phyloP scores from a whole-genome alignment of 352 stramenopile species.

The Globisporangium viniferum region DNA sequence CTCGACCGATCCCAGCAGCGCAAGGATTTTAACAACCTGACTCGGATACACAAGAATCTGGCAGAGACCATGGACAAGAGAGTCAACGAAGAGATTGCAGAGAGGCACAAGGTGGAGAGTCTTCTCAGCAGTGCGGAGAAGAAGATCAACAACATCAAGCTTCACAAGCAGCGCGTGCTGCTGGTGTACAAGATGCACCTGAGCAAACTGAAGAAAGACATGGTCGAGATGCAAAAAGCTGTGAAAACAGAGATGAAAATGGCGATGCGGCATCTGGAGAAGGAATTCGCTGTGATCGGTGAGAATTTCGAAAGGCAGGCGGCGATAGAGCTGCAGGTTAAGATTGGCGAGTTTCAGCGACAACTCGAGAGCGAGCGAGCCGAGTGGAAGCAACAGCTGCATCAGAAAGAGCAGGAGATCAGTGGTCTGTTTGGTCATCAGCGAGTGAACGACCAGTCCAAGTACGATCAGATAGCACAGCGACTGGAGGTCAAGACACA shows the following conservation, averaged over 20 bases:
- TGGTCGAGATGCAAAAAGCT: conserved; percentile 27
- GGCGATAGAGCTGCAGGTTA: conserved; percentile 19
- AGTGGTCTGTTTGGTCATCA: conserved; percentile 33
- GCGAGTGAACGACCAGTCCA: conserved; percentile 52
- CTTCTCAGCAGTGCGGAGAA: conserved; percentile 22
- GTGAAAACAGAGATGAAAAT: conserved; percentile 33
- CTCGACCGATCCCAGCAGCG: conserved; percentile 36
- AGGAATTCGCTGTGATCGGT: conserved; percentile 24
- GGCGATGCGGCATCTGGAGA: conserved; percentile 27
- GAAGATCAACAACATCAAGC: conserved; percentile 17
- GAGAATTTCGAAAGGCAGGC: conserved; percentile 26
- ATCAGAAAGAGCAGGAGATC: conserved; percentile 56
- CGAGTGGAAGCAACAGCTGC: conserved; percentile 38
- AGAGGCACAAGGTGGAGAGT: conserved; percentile 24
- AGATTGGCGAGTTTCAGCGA: conserved; percentile 21
- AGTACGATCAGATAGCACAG: conserved; percentile 44
- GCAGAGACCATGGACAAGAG: conserved; percentile 42
- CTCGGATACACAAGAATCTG: conserved; percentile 68
- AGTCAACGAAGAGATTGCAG: conserved; percentile 31
- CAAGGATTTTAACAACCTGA: conserved; percentile 62
- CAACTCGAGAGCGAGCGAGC: conserved; percentile 37
- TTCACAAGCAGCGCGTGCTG: conserved; percentile 26
- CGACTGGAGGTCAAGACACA: conserved; percentile 39
- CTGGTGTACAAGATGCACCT: conserved; percentile 29
- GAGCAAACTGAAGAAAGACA: conserved; percentile 26